Evolutionary conservation across 2,329 filamentous ascomycete species (phyloP).

Genomic region (Coniochaeta hoffmannii): DNA sequence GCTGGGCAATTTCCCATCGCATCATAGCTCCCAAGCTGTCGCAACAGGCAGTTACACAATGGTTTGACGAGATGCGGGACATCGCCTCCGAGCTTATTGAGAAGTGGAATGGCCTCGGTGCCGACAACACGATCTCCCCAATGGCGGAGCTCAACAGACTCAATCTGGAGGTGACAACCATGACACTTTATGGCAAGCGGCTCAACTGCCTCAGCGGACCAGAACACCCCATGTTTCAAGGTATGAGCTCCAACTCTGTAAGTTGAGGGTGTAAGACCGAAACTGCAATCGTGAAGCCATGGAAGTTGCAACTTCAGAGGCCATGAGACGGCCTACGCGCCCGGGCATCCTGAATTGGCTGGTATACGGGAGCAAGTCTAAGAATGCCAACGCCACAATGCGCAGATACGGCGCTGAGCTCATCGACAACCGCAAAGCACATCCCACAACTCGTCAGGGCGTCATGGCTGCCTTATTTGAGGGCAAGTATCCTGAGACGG

Average conservation of each 20-base stretch:
- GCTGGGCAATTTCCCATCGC: constrained; percentile 43
- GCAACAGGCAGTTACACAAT: constrained; percentile 21
- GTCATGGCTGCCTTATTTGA: constrained; percentile 53
- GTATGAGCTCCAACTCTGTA: too few relatives aligned
- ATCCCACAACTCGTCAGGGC: constrained; percentile 50
- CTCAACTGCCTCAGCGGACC: constrained; percentile 37
- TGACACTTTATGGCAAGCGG: constrained; percentile 43
- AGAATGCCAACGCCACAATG: constrained; percentile 43
- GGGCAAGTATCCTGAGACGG: constrained; percentile 54
- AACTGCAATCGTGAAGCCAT: too few relatives aligned
- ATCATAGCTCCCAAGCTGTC: constrained; percentile 41
- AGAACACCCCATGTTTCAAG: constrained; percentile 39
- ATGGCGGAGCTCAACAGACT: constrained; percentile 44
- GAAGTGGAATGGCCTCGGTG: constrained; percentile 35
- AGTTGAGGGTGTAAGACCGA: too few relatives aligned
- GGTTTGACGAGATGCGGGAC: constrained; percentile 40
- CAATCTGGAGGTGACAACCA: constrained; percentile 42
- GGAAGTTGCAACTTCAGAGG: constrained; percentile 47
- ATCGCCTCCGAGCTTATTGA: constrained; percentile 40
- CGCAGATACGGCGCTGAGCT: constrained; percentile 48
- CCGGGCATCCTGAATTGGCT: constrained; percentile 45
- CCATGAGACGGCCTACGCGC: constrained; percentile 45
- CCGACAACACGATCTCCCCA: constrained; percentile 32
- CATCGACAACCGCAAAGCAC: constrained; percentile 45
- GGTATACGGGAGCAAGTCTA: constrained; percentile 44